These are phyloP conservation scores for Saccharomyces pastorianus DNA, from an alignment of 1,139 yeast genomes.

Conservation along the genomic window DNA sequence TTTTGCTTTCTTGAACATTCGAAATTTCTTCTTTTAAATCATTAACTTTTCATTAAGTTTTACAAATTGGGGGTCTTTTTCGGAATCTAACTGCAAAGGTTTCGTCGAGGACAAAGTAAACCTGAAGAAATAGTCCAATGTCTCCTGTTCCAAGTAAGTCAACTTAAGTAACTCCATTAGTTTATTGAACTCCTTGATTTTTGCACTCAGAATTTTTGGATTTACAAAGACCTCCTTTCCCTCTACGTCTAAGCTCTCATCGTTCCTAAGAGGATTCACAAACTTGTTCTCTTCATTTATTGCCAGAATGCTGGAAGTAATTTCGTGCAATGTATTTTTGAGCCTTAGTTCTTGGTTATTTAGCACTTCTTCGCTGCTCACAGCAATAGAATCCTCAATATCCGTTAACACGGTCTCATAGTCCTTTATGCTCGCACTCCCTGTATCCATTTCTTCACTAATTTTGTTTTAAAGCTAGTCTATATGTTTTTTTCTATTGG, in stretches of 20 bases:
- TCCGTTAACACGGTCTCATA: constrained; percentile 4
- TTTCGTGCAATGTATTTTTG: constrained; percentile 17
- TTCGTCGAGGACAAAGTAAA: constrained; percentile 24
- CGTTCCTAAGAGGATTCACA: constrained; percentile 7
- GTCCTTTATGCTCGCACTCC: background rate
- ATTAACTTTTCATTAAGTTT: constrained; percentile 16
- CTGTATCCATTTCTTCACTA: background rate
- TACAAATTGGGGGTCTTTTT: constrained; percentile 18
- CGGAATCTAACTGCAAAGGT: constrained; percentile 15
- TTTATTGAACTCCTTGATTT: constrained; percentile 18
- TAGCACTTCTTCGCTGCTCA: constrained; percentile 16
- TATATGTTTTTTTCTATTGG: background rate
- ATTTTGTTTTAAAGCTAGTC: background rate
- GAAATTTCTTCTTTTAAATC: constrained; percentile 14
- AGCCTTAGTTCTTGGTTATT: constrained; percentile 19
- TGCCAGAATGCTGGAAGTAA: constrained; percentile 20
- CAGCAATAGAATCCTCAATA: constrained; percentile 13
- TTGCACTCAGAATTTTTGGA: constrained; percentile 13
- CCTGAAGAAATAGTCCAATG: constrained; percentile 27
- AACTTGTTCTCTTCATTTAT: constrained; percentile 20
- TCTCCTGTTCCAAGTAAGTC: constrained; percentile 29
- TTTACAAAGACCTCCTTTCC: constrained; percentile 11
- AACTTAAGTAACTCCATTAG: constrained; percentile 19
- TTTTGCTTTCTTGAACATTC: constrained; percentile 11
- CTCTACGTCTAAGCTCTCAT: background rate